These are phyloP conservation scores for Tetradesmus lagerheimii DNA, from an alignment of 139 green algal genomes.

Conservation along the genomic window DNA sequence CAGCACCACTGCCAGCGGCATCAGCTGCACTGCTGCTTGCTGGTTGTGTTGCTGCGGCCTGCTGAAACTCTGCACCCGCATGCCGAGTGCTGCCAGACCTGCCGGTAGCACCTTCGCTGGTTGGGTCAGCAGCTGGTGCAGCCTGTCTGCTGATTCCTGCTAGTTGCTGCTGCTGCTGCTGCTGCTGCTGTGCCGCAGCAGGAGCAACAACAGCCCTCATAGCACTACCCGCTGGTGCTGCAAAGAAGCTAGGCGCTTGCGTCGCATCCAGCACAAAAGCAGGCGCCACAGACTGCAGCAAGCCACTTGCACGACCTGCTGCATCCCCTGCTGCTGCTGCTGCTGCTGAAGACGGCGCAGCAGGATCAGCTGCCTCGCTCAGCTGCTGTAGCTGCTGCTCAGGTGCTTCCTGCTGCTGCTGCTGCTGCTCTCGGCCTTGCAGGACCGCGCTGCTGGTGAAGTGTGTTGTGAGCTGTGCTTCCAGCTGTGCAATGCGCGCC, in stretches of 20 bases:
- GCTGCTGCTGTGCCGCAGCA: neutral
- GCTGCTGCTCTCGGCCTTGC: neutral
- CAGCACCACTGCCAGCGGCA: neutral
- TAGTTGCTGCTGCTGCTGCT: neutral
- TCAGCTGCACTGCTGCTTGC: neutral
- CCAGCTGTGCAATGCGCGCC: slow-evolving; percentile 50
- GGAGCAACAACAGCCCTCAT: neutral
- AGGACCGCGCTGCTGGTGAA: neutral
- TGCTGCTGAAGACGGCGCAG: neutral
- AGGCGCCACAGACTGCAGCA: slow-evolving; percentile 27
- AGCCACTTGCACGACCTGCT: neutral
- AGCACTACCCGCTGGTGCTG: slow-evolving; percentile 4
- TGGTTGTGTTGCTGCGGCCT: neutral
- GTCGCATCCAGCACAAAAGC: slow-evolving; percentile 34
- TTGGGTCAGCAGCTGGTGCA: neutral
- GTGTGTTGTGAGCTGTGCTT: slow-evolving; percentile 33
- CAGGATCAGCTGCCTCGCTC: neutral
- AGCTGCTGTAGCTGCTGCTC: neutral
- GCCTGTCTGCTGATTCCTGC: neutral
- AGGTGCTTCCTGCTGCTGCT: neutral
- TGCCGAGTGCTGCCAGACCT: neutral
- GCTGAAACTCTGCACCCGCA: neutral
- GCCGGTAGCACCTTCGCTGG: neutral
- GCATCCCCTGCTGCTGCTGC: slow-evolving; percentile 19
- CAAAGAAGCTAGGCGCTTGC: slow-evolving; percentile 30